phyloP scores from a whole-genome alignment of 2,329 filamentous ascomycete species.

The Colletotrichum agaves region DNA sequence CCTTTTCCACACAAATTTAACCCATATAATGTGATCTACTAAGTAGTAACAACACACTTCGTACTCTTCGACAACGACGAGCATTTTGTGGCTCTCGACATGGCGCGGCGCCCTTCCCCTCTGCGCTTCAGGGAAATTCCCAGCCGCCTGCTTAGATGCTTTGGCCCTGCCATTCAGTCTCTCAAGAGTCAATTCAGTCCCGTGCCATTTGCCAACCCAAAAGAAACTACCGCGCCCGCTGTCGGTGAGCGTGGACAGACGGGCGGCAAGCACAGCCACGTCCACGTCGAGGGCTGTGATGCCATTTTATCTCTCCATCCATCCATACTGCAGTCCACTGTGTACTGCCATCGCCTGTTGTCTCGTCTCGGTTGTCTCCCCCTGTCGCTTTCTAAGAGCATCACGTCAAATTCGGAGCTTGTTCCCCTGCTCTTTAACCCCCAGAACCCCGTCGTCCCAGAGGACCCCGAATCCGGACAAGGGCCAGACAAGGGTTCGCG shows the following conservation, averaged over 20 bases:
- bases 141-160: conserved; percentile 22
- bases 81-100: too few species aligned
- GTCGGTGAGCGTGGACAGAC: conserved; percentile 23
- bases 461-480: conserved; percentile 33
- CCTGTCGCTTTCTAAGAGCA: conserved; percentile 3
- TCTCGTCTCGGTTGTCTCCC: not conserved
- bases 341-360: not conserved
- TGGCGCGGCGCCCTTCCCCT: conserved; percentile 28
- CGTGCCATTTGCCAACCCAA: conserved; percentile 26
- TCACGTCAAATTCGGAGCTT: conserved; percentile 11
- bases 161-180: conserved; percentile 17
- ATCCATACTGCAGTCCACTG: not conserved
- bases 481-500: conserved; percentile 42
- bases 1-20: too few species aligned
- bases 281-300: not conserved
- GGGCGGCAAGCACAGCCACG: conserved; percentile 27
- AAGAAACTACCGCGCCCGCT: conserved; percentile 21
- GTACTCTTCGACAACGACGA: too few species aligned
- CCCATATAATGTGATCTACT: too few species aligned
- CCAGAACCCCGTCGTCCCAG: conserved; percentile 22
- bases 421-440: conserved; percentile 5
- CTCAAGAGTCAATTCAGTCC: conserved; percentile 7
- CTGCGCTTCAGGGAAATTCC: conserved; percentile 10
- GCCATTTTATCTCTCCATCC: too few species aligned
- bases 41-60: too few species aligned